Conservation (phyloP, 176 grass and related monocot genomes). For the Hsuehochloa calcarea region DNA sequence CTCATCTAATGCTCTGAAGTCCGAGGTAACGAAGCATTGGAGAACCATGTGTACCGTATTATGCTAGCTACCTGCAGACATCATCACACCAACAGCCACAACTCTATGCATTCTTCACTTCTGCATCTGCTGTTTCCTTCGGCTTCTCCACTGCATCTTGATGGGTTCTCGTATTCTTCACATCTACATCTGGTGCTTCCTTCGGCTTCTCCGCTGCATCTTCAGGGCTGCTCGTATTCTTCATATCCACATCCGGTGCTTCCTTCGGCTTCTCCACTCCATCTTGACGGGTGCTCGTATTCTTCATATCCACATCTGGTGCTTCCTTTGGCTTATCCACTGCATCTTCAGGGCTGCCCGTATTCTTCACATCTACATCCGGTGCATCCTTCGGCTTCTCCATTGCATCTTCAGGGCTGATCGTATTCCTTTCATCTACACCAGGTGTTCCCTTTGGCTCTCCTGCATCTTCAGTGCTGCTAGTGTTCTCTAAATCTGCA, state of each 20-base stretch:
- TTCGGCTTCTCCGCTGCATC: not conserved
- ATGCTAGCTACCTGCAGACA: not conserved
- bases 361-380: not conserved
- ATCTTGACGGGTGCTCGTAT: not conserved
- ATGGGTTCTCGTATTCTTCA: not conserved
- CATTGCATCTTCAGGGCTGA: not conserved
- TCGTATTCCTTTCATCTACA: not conserved
- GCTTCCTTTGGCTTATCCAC: not conserved
- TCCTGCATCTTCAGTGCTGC: not conserved
- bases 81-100: not conserved
- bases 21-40: no score
- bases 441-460: not conserved
- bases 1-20: not conserved
- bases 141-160: not conserved
- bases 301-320: not conserved
- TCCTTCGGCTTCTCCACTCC: not conserved
- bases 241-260: not conserved
- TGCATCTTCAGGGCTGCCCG: not conserved
- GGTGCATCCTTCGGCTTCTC: not conserved
- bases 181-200: not conserved
- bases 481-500: not conserved
- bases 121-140: not conserved
- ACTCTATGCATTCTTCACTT: slow-evolving; percentile 29
- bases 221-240: no score
- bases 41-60: not conserved